Evolutionary conservation across 495 filamentous ascomycete species (phyloP).

Genomic region (Rostrohypoxylon terebratum): DNA sequence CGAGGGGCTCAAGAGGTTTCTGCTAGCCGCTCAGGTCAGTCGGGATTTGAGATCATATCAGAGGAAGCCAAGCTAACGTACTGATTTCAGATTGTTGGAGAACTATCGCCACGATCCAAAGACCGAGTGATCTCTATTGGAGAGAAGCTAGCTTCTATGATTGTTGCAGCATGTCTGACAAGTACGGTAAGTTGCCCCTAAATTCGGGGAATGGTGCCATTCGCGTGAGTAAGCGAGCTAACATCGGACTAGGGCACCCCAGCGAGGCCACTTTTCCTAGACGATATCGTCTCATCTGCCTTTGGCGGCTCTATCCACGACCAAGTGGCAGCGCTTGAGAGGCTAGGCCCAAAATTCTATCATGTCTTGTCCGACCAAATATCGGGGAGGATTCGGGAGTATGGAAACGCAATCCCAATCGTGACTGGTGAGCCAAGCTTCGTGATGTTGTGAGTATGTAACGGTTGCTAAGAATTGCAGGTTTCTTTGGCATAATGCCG

Average conservation of each 20-base stretch:
- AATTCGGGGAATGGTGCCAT: neutral
- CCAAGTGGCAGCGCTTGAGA: slow-evolving; percentile 44
- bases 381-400: slow-evolving; percentile 41
- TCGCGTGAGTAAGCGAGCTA: slow-evolving; percentile 1
- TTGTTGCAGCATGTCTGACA: slow-evolving; percentile 52
- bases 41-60: neutral
- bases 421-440: slow-evolving; percentile 45
- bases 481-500: slow-evolving; percentile 64
- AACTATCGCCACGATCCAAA: slow-evolving; percentile 52
- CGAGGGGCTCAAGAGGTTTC: slow-evolving; percentile 50
- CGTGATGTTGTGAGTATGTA: neutral
- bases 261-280: slow-evolving; percentile 49
- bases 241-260: slow-evolving; percentile 45
- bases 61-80: slow-evolving; percentile 21
- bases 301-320: slow-evolving; percentile 49
- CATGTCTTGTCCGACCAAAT: slow-evolving; percentile 51
- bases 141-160: slow-evolving; percentile 54
- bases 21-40: slow-evolving; percentile 53
- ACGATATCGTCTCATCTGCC: slow-evolving; percentile 52
- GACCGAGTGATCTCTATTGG: slow-evolving; percentile 55
- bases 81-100: slow-evolving; percentile 51
- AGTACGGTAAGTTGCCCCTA: slow-evolving; percentile 46
- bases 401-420: slow-evolving; percentile 46
- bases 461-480: slow-evolving; percentile 53
- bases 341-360: slow-evolving; percentile 51